Percentiles rank a stretch among this genome's conserved stretches.
phyloP scores from a whole-genome alignment of 306 rosid species.

The Biancaea sappan region DNA sequence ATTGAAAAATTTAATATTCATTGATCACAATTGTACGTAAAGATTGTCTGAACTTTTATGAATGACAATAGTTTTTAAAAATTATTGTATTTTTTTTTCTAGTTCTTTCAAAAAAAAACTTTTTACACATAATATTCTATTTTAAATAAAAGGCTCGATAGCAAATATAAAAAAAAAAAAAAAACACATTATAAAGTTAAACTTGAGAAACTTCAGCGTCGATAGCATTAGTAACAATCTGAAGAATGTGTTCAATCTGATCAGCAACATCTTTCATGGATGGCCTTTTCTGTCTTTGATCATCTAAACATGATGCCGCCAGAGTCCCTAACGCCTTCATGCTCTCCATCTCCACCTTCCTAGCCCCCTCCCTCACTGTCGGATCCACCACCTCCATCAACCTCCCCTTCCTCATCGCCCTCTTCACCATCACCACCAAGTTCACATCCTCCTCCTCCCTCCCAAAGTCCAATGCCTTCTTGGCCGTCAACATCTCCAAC shows the following conservation, averaged over 20 bases:
- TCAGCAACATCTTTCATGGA: conserved; percentile 58
- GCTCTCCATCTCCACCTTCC: conserved; percentile 44
- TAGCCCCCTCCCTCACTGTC: conserved; percentile 35
- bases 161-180: too few species aligned
- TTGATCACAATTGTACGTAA: too few species aligned
- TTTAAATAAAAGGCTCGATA: too few species aligned
- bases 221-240: conserved; percentile 22
- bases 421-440: conserved; percentile 48
- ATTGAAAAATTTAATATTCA: too few species aligned
- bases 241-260: conserved; percentile 45
- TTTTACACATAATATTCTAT: too few species aligned
- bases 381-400: conserved; percentile 52
- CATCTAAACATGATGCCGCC: conserved; percentile 48
- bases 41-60: too few species aligned
- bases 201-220: not conserved
- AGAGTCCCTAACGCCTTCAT: conserved; percentile 49
- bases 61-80: too few species aligned
- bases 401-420: conserved; percentile 42
- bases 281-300: conserved; percentile 47
- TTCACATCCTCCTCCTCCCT: conserved; percentile 61
- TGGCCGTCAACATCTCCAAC: conserved; percentile 50
- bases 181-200: not conserved
- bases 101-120: too few species aligned
- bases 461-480: conserved; percentile 56
- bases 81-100: too few species aligned